A percentile compares a stretch with the other conserved stretches of the same genome.
These are phyloP conservation scores for Dictyophora rubrovolvata DNA, from an alignment of 768 basidiomycete species.

Conservation along the genomic window DNA sequence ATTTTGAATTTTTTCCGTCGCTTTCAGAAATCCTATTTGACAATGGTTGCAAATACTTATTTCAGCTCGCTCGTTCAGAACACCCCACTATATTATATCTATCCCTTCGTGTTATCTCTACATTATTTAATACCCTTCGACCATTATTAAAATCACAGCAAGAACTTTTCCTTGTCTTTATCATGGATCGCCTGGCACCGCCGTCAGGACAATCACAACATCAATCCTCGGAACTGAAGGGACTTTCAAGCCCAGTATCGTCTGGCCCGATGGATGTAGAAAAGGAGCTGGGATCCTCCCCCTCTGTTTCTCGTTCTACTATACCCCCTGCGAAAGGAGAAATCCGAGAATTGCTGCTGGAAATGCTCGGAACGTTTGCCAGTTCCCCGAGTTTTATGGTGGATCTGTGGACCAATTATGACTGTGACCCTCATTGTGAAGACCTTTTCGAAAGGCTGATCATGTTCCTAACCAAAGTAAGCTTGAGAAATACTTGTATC, in stretches of 20 bases:
- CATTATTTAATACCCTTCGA: slow-evolving; percentile 81
- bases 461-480: slow-evolving; percentile 80
- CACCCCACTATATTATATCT: slow-evolving; percentile 68
- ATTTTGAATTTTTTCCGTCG: slow-evolving; percentile 69
- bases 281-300: slow-evolving; percentile 28
- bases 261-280: slow-evolving; percentile 45
- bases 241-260: slow-evolving; percentile 17
- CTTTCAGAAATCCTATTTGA: slow-evolving; percentile 72
- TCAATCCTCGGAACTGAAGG: slow-evolving; percentile 2
- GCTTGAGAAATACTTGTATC: slow-evolving; percentile 7
- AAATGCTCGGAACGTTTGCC: slow-evolving; percentile 73
- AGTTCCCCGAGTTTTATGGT: slow-evolving; percentile 88
- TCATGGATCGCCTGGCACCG: slow-evolving; percentile 78
- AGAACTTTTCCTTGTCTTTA: slow-evolving; percentile 90
- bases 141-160: slow-evolving; percentile 85
- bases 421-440: slow-evolving; percentile 94
- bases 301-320: slow-evolving; percentile 36
- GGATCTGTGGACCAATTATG: slow-evolving; percentile 92
- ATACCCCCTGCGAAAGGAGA: slow-evolving; percentile 77
- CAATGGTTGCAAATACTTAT: slow-evolving; percentile 90
- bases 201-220: slow-evolving; percentile 25
- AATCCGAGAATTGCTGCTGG: slow-evolving; percentile 81
- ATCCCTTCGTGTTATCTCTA: slow-evolving; percentile 76
- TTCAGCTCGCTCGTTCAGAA: slow-evolving; percentile 92
- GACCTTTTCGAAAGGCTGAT: slow-evolving; percentile 87